A percentile compares a stretch with the other conserved stretches of the same genome.
These are phyloP conservation scores for Fusarium scirpi DNA, from an alignment of 2,329 filamentous ascomycete species.

Conservation along the genomic window DNA sequence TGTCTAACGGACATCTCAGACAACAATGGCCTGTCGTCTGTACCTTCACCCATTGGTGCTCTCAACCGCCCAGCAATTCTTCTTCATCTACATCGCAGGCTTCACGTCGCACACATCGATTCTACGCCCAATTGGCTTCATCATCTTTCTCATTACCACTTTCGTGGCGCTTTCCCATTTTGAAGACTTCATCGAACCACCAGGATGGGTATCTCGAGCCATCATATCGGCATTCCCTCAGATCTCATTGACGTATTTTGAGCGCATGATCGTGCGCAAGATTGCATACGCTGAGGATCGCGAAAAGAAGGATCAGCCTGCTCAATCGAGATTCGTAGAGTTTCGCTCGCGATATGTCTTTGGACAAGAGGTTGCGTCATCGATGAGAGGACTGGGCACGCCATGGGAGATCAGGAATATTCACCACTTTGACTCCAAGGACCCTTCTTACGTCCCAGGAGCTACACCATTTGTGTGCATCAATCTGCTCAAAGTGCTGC, in stretches of 20 bases:
- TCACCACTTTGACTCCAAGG: slow-evolving; percentile 36
- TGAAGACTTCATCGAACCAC: slow-evolving; percentile 33
- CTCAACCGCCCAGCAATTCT: slow-evolving; percentile 38
- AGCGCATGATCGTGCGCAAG: slow-evolving; percentile 40
- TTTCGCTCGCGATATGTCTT: slow-evolving; percentile 36
- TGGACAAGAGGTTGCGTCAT: slow-evolving; percentile 39
- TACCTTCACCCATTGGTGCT: slow-evolving; percentile 36
- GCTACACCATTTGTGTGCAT: slow-evolving; percentile 13
- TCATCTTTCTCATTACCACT: slow-evolving; percentile 33
- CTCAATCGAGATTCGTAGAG: not conserved
- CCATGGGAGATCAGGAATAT: slow-evolving; percentile 41
- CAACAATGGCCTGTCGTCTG: slow-evolving; percentile 33
- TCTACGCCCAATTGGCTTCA: slow-evolving; percentile 34
- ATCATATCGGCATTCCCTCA: slow-evolving; percentile 39
- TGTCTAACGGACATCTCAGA: not conserved
- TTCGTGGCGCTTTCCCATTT: slow-evolving; percentile 32
- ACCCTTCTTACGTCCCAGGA: slow-evolving; percentile 25
- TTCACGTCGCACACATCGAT: slow-evolving; percentile 33
- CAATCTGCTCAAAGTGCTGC: slow-evolving; percentile 28
- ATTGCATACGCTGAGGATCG: slow-evolving; percentile 20
- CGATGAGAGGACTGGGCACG: slow-evolving; percentile 38
- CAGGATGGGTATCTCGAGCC: slow-evolving; percentile 39
- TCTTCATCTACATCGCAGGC: slow-evolving; percentile 42
- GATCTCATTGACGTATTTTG: slow-evolving; percentile 40
- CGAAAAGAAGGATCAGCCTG: slow-evolving; percentile 7